phyloP scores from a whole-genome alignment of 179 eudicot species.

The Carnegiea gigantea region DNA sequence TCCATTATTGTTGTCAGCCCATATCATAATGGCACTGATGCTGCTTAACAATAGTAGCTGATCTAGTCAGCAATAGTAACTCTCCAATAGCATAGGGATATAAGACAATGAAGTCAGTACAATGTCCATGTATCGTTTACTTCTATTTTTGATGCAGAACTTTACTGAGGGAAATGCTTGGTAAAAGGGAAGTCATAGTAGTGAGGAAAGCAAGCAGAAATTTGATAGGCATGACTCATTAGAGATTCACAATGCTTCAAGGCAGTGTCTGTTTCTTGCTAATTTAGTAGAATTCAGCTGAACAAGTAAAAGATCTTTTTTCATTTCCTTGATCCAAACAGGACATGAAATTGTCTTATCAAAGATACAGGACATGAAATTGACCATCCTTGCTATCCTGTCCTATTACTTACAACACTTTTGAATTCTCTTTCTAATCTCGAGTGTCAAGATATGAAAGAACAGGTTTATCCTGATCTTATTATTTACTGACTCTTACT shows the following conservation, averaged over 20 bases:
- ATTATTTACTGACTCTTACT: conserved; percentile 6
- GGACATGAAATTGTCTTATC: no score
- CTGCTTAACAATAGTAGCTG: background rate
- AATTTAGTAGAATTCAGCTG: background rate
- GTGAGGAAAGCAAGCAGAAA: background rate
- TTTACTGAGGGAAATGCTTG: background rate
- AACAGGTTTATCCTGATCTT: background rate
- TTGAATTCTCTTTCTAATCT: background rate
- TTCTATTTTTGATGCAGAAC: background rate
- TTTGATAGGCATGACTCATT: background rate
- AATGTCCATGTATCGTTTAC: no score
- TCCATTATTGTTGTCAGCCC: background rate
- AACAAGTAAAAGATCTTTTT: background rate
- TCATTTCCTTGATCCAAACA: background rate
- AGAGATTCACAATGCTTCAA: no score
- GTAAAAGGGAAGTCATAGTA: background rate
- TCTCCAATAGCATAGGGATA: background rate
- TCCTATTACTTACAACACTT: background rate
- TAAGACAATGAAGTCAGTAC: no score
- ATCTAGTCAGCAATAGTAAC: background rate
- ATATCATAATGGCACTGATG: background rate
- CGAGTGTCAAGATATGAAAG: background rate
- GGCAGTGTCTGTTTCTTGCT: background rate
- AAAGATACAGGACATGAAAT: background rate
- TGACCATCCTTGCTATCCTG: background rate